Percentiles rank a stretch among this genome's conserved stretches.
These are phyloP conservation scores for Talaromyces sp. DNA, from an alignment of 2,329 filamentous ascomycete genomes.

Conservation along the genomic window DNA sequence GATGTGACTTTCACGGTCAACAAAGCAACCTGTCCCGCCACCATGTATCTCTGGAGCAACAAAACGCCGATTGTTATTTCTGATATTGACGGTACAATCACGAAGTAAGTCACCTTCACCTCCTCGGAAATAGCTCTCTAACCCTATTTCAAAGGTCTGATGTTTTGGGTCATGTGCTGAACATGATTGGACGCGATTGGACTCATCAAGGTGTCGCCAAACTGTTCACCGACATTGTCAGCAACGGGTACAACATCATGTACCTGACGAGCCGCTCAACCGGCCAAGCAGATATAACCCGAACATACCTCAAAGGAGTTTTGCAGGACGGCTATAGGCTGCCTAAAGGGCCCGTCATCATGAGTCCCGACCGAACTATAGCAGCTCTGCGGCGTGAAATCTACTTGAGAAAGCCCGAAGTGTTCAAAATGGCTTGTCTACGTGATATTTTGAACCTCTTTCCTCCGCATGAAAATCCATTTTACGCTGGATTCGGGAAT, in stretches of 20 bases:
- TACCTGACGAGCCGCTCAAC: slow-evolving; percentile 93
- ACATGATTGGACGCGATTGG: slow-evolving; percentile 97
- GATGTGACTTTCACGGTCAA: slow-evolving; percentile 96
- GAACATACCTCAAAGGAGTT: slow-evolving; percentile 84
- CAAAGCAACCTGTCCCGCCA: slow-evolving; percentile 81
- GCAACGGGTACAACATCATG: slow-evolving; percentile 98
- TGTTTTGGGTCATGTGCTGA: slow-evolving; percentile 86
- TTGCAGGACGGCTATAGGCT: slow-evolving; percentile 80
- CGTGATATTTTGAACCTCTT: slow-evolving; percentile 91
- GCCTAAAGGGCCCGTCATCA: slow-evolving; percentile 86
- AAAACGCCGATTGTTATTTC: slow-evolving; percentile 94
- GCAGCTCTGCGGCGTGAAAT: slow-evolving; percentile 87
- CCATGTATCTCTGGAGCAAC: slow-evolving; percentile 90
- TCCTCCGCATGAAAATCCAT: slow-evolving; percentile 68
- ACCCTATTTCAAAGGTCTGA: slow-evolving; percentile 55
- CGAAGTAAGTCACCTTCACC: slow-evolving; percentile 54
- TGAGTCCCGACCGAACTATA: slow-evolving; percentile 91
- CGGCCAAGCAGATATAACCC: slow-evolving; percentile 84
- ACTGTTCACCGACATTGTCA: slow-evolving; percentile 88
- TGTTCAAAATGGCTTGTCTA: slow-evolving; percentile 99
- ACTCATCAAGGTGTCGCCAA: slow-evolving; percentile 96
- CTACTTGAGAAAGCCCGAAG: slow-evolving; percentile 91
- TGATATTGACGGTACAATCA: slow-evolving; percentile 98
- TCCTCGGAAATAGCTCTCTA: slow-evolving; percentile 11
- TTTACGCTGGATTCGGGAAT: slow-evolving; percentile 97